A percentile compares a stretch with the other conserved stretches of the same genome.
These are phyloP conservation scores for Stagonosporopsis cucurbitacearum DNA, from an alignment of 2,329 filamentous ascomycete species.

Conservation along the genomic window DNA sequence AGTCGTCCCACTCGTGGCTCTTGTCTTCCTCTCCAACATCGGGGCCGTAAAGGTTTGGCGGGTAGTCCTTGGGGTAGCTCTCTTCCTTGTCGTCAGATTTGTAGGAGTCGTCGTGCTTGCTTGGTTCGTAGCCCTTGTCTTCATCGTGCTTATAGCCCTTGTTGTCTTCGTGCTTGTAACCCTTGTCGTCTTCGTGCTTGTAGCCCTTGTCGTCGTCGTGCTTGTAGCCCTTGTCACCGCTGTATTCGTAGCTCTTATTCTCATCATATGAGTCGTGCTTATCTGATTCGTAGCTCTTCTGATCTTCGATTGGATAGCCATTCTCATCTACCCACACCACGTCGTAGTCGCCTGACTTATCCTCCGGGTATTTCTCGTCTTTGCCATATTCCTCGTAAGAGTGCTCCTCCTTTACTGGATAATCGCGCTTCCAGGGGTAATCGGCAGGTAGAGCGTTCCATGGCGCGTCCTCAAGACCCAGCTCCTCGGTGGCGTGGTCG, in stretches of 20 bases:
- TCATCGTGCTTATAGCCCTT: background rate
- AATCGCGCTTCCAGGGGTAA: background rate
- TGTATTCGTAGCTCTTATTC: too few species aligned
- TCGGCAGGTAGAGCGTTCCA: slow-evolving; percentile 6
- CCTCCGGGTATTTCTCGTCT: background rate
- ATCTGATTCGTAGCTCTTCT: background rate
- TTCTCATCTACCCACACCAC: background rate
- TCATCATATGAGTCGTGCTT: background rate
- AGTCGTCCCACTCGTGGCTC: background rate
- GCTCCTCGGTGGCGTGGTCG: background rate
- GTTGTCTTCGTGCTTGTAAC: too few species aligned
- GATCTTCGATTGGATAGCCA: background rate
- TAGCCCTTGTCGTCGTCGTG: too few species aligned
- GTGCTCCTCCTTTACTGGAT: background rate
- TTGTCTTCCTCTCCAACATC: background rate
- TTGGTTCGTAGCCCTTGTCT: background rate
- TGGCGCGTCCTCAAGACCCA: slow-evolving; percentile 2
- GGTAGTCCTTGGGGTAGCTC: background rate
- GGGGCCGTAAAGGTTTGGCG: background rate
- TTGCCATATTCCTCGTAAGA: background rate
- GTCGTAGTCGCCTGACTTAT: background rate
- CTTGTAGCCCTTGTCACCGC: too few species aligned
- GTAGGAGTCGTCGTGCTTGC: background rate
- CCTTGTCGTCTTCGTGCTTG: too few species aligned
- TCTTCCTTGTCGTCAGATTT: background rate